These are phyloP conservation scores for Hymenoscyphus albidus DNA, from an alignment of 2,329 filamentous ascomycete genomes.

Conservation along the genomic window DNA sequence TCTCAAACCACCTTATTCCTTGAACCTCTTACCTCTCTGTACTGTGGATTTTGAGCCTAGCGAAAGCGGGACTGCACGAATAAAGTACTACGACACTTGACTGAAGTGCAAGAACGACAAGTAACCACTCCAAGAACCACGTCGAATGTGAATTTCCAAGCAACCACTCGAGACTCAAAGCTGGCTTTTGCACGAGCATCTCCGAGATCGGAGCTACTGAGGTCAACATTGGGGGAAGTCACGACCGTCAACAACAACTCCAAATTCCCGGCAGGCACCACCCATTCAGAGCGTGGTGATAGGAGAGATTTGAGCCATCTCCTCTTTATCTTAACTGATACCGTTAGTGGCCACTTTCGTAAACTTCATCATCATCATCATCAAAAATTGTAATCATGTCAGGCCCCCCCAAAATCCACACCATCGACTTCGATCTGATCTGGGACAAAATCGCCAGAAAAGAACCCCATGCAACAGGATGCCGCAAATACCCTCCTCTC, in stretches of 20 bases:
- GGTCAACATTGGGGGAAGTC: not conserved
- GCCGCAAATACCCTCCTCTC: conserved; percentile 4
- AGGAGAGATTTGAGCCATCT: not conserved
- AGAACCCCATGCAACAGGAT: not conserved
- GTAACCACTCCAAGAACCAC: not conserved
- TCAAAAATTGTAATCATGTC: not conserved
- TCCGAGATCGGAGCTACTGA: not conserved
- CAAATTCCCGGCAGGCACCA: not conserved
- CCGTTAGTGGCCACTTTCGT: not conserved
- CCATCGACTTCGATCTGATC: not conserved
- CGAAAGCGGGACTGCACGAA: too few relatives aligned
- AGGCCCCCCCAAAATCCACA: not conserved
- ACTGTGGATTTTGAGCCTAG: too few relatives aligned
- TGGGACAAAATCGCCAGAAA: not conserved
- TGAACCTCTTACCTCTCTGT: too few relatives aligned
- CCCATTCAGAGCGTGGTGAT: not conserved
- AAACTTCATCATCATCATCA: not conserved
- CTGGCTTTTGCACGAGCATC: not conserved
- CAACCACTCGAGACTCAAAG: not conserved
- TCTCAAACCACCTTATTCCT: too few relatives aligned
- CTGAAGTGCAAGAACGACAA: not conserved
- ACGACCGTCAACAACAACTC: not conserved
- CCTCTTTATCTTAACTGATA: not conserved
- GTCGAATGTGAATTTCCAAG: not conserved
- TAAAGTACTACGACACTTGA: not conserved